Percentiles rank a stretch among this genome's conserved stretches.
Conservation (phyloP, 805 yeast genomes). For the Cyberlindnera americana region DNA sequence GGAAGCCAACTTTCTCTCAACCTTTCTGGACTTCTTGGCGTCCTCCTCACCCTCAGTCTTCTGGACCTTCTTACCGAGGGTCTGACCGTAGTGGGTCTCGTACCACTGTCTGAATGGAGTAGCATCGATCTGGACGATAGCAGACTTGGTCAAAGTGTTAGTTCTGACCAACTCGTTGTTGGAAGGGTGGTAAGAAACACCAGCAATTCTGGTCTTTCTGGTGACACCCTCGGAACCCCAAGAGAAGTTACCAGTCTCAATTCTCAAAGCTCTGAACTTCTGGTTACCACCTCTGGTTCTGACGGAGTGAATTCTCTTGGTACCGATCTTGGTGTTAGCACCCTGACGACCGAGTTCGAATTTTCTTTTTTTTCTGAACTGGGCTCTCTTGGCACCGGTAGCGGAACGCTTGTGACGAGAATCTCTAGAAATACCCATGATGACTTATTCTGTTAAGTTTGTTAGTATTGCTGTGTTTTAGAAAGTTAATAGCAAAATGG, state of each 20-base stretch:
- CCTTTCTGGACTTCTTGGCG: constrained; percentile 68
- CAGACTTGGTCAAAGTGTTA: constrained; percentile 98
- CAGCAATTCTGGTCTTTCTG: constrained; percentile 98
- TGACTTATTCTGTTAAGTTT: constrained; percentile 28
- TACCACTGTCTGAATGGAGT: constrained; percentile 99
- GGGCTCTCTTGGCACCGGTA: constrained; percentile 99
- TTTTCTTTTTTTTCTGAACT: constrained; percentile 99
- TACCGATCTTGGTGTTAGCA: constrained; percentile 98
- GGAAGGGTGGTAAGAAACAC: constrained; percentile 98
- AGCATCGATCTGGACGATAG: constrained; percentile 99
- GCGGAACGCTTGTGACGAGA: constrained; percentile 99
- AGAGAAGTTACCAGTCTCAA: constrained; percentile 98
- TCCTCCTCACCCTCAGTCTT: constrained; percentile 59
- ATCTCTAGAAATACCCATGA: constrained; percentile 99
- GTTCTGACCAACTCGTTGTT: constrained; percentile 99
- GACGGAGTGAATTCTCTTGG: constrained; percentile 98
- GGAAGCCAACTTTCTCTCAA: constrained; percentile 89
- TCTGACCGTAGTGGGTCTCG: constrained; percentile 96
- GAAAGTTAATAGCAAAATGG: background rate
- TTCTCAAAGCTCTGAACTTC: constrained; percentile 99
- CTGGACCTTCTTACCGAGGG: constrained; percentile 82
- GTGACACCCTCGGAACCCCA: constrained; percentile 99
- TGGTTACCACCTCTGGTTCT: constrained; percentile 99
- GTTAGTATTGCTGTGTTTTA: constrained; percentile 3
- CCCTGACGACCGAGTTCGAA: constrained; percentile 99